Evolutionary conservation across 805 yeast genomes (phyloP).

Genomic region (Lipomyces japonicus): DNA sequence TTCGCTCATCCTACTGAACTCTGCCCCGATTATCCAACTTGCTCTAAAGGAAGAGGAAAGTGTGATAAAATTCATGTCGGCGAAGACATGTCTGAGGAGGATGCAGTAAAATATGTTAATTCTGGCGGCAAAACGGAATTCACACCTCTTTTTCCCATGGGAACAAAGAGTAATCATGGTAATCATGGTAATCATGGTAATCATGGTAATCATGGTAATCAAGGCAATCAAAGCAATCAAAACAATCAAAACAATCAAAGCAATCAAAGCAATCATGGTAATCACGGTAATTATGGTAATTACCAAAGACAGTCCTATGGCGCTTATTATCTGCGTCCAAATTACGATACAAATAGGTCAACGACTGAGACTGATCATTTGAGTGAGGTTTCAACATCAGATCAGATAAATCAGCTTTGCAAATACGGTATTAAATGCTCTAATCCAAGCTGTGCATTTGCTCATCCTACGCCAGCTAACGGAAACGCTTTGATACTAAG

Average conservation of each 20-base stretch:
- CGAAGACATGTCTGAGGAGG: conserved; percentile 64
- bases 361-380: neutral
- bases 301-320: neutral
- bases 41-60: conserved; percentile 75
- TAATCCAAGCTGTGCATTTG: conserved; percentile 78
- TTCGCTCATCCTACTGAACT: conserved; percentile 76
- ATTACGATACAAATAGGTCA: neutral
- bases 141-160: neutral
- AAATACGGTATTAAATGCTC: conserved; percentile 73
- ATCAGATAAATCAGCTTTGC: conserved; percentile 54
- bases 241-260: neutral
- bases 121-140: conserved; percentile 32
- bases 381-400: conserved; percentile 31
- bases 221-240: neutral
- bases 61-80: conserved; percentile 81
- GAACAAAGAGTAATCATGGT: neutral
- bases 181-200: neutral
- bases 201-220: too few species aligned
- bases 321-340: neutral
- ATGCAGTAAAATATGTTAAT: conserved; percentile 51
- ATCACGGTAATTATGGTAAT: neutral
- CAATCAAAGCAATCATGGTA: neutral
- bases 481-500: conserved; percentile 64
- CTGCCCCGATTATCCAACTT: conserved; percentile 72
- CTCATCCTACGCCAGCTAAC: conserved; percentile 88